A percentile compares a stretch with the other conserved stretches of the same genome.
These are phyloP conservation scores for Camelina neglecta DNA, from an alignment of 345 rosid species.

Conservation along the genomic window DNA sequence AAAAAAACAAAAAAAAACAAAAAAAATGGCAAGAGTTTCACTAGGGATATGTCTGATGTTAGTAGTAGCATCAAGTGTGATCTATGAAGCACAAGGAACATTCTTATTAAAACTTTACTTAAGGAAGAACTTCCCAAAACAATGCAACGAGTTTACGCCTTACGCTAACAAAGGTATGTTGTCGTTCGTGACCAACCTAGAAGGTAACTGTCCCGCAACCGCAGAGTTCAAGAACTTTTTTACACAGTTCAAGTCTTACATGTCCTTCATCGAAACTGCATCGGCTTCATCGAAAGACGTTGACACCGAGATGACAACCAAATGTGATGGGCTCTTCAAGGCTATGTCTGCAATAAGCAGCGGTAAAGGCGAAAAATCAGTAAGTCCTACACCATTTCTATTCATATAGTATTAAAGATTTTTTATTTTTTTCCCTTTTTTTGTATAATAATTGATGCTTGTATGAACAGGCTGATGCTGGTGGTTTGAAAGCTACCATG, in stretches of 20 bases:
- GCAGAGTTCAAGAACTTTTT: slow-evolving; percentile 37
- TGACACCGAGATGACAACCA: slow-evolving; percentile 11
- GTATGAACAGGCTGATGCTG: slow-evolving; percentile 27
- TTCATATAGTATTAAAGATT: not conserved
- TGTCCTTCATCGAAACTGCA: slow-evolving; percentile 20
- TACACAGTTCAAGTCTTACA: slow-evolving; percentile 26
- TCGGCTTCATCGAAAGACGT: slow-evolving; percentile 6
- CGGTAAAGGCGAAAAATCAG: slow-evolving; percentile 32
- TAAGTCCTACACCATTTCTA: slow-evolving; percentile 7
- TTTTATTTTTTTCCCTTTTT: not conserved
- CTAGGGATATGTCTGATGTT: slow-evolving; percentile 36
- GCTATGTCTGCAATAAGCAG: slow-evolving; percentile 26
- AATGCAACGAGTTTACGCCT: slow-evolving; percentile 27
- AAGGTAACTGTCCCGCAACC: slow-evolving; percentile 12
- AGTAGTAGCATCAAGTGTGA: slow-evolving; percentile 39
- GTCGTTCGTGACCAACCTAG: slow-evolving; percentile 9
- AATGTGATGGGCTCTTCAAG: slow-evolving; percentile 19
- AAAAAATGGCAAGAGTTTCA: slow-evolving; percentile 37
- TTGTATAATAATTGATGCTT: not conserved
- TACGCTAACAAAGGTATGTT: slow-evolving; percentile 33
- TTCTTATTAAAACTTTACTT: slow-evolving; percentile 34
- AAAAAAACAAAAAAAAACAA: not conserved
- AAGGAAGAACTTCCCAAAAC: slow-evolving; percentile 13
- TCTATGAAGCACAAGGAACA: slow-evolving; percentile 37
- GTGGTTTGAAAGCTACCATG: slow-evolving; percentile 24